phyloP scores from a whole-genome alignment of 495 filamentous ascomycete genomes.

The Chaetomium fimeti region DNA sequence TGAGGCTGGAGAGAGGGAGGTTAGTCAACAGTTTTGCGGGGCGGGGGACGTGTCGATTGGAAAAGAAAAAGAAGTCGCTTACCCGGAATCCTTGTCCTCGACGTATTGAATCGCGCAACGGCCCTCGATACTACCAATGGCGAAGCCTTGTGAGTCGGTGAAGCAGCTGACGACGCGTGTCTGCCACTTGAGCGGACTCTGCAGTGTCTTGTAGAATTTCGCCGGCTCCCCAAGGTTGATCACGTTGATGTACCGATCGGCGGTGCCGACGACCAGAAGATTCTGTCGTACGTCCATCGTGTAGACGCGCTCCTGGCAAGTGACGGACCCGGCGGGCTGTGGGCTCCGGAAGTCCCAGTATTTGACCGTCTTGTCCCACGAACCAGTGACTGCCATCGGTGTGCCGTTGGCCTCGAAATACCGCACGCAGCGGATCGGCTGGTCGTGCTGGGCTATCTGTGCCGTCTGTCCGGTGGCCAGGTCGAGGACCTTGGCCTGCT shows the following conservation, averaged over 20 bases:
- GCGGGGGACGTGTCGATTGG: background rate
- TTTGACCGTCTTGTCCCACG: slow-evolving; percentile 94
- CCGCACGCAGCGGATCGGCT: slow-evolving; percentile 73
- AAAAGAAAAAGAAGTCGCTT: slow-evolving; percentile 26
- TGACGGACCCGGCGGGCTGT: slow-evolving; percentile 58
- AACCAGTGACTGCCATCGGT: slow-evolving; percentile 79
- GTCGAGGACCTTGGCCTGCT: slow-evolving; percentile 76
- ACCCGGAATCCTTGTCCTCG: slow-evolving; percentile 79
- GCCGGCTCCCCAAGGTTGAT: slow-evolving; percentile 79
- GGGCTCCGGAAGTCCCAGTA: slow-evolving; percentile 85
- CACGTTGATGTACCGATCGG: slow-evolving; percentile 88
- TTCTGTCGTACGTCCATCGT: slow-evolving; percentile 81
- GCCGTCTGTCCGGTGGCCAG: slow-evolving; percentile 52
- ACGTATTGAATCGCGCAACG: slow-evolving; percentile 90
- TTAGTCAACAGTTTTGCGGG: slow-evolving; percentile 10
- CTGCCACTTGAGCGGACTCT: slow-evolving; percentile 91
- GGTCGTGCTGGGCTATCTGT: slow-evolving; percentile 75
- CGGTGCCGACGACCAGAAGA: slow-evolving; percentile 84
- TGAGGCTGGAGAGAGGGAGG: slow-evolving; percentile 49
- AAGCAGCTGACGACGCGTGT: slow-evolving; percentile 91
- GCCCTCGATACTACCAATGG: slow-evolving; percentile 86
- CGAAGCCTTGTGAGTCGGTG: slow-evolving; percentile 80
- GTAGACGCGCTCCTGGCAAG: slow-evolving; percentile 81
- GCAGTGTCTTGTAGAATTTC: slow-evolving; percentile 82
- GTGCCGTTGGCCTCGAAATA: slow-evolving; percentile 63